Evolutionary conservation across 2,329 filamentous ascomycete genomes (phyloP).

Genomic region (Ilyonectria mors-panacis): DNA sequence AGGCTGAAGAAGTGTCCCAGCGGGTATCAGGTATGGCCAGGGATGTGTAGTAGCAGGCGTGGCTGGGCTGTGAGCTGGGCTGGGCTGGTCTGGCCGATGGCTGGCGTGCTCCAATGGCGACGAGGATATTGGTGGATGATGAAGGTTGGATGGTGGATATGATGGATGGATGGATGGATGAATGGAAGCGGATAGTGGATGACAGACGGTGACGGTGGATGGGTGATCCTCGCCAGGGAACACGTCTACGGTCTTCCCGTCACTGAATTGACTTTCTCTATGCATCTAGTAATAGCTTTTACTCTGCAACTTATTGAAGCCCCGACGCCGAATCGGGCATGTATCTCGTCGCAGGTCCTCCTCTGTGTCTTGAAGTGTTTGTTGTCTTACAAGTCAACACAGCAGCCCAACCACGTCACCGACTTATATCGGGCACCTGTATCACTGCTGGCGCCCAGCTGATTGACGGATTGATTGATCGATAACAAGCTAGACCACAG

Average conservation of each 20-base stretch:
- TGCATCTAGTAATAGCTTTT: conserved; percentile 1
- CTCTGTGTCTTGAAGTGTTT: not conserved
- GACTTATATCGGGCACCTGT: not conserved
- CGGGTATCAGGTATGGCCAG: conserved; percentile 15
- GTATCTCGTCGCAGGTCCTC: conserved; percentile 20
- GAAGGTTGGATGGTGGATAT: no score
- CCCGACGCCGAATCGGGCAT: not conserved
- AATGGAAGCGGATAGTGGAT: no score
- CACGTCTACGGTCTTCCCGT: not conserved
- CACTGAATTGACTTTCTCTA: not conserved
- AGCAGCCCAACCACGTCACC: not conserved
- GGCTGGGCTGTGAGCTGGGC: not conserved
- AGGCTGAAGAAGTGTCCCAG: conserved; percentile 2
- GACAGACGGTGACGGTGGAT: not conserved
- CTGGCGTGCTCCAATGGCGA: not conserved
- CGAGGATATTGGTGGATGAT: not conserved
- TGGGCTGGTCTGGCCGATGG: no score
- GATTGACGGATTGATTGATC: not conserved
- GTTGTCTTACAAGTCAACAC: conserved; percentile 8
- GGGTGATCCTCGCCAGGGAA: not conserved
- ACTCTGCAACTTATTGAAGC: not conserved
- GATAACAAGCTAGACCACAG: not conserved
- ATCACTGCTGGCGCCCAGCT: not conserved
- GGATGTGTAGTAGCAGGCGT: conserved; percentile 12
- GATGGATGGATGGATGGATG: no score